Base-by-base conservation (phyloP, 441 rosid genomes). In the Erodium texanum region DNA sequence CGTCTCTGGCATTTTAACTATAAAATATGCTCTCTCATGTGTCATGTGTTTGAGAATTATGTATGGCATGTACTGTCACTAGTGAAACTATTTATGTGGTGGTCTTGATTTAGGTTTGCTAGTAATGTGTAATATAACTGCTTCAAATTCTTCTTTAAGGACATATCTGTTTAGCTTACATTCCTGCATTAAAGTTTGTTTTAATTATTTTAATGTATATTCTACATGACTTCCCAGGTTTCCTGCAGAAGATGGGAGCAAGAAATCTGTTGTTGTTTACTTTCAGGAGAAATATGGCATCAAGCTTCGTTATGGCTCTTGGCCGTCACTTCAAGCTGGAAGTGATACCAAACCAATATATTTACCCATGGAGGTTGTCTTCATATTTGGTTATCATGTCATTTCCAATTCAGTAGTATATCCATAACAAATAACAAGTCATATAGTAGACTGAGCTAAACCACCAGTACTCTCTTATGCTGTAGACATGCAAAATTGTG, bases 331-430 rank as follows among this genome's bases (percentile, higher is more conserved):
- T 15, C 73, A 70, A 63, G 36, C 56, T 54, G 73, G 73, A 50
- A 70, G 65, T 64, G 59, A 64, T n/a, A 23, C 65, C 11, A 63
- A 66, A 45, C 62, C 73, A 0, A 70, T 62, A 62, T 70, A 70
- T 59, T 64, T 70, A 22, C 73, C 73, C 5, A 70, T 70, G 73
- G 73, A 70, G 73, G 73, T 70, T 32, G 16, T 59, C 63, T 58
- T 3, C 24, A 12, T 58, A 9, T 20, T 18, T 5, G 11, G 11
- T 19, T 62, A 62, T 62, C 16, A 14, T 62, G n/a, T 14, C 8
- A 14, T 24, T 24, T 27, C 34, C 18, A 10, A 15, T 14, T 24
- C 15, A 3, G 18, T 32, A 61, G 1, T 61, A 22, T 24, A 9
- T 10, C 16, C 10, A 10, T 62, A 14, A 22, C 29, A 59, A 9